Evolutionary conservation across 163 green algal species (phyloP), one percentile per base, ranked within the genome.

Genomic region (Coccomyxa subellipsoidea): DNA sequence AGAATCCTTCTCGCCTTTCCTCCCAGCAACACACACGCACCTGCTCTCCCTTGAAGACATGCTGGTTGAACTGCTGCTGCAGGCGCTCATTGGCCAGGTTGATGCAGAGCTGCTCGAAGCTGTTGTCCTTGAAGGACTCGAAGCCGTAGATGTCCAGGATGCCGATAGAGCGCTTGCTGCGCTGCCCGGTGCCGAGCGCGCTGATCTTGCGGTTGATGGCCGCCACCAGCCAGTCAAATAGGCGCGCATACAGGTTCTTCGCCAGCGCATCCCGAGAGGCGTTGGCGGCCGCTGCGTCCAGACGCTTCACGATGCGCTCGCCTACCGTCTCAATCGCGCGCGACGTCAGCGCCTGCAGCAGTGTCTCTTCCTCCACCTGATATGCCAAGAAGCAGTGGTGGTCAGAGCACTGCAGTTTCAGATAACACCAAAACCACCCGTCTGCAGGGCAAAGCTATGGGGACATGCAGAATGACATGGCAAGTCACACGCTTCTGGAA

Each of bases 81-180:
- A 99, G 92, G 82, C 98, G 97, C 90, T 99, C 96, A 82, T 99
- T 99, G 53, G 96, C 96, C 72, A 99, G 92, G 89, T 99, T 99
- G 93, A 99, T 99, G 92, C 96, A 99, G 83, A 99, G 96, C 87
- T 98, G 94, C 90, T 93, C 88, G 84, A 99, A 99, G 79, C 87
- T 93, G 87, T 98, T 98, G 79, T 83, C 87, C 29, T 94, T 87
- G 78, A 93, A 93, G 40, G 53, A 86, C 72, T 93, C 89, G 47
- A 93, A 93, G 66, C 96, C 96, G 82, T 99, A 99, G 83, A 99
- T 99, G 82, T 99, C 96, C 84, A 98, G 90, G 79, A 97, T 97
- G 80, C 92, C 88, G 76, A 97, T 90, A 36, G 79, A 75, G n/a
- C 81, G 82, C 7, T 85, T 39, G 38, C 53, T 83, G 25, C 84